A percentile compares a stretch with the other conserved stretches of the same genome.
Conservation (phyloP, 768 basidiomycete genomes). For the Pholiota conissans region DNA sequence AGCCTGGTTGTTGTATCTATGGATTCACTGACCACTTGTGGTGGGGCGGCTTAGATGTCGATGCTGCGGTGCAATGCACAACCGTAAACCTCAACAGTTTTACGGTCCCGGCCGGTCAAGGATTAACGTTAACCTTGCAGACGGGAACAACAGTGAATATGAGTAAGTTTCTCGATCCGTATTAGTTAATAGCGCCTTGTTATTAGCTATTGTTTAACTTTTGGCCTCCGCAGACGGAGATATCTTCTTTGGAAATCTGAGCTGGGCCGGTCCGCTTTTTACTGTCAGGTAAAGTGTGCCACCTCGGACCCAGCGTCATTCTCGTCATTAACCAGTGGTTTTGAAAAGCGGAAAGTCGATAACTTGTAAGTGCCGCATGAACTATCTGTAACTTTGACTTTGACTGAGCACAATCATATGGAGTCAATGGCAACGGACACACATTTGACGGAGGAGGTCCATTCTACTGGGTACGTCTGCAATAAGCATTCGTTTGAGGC, state of each 20-base stretch:
- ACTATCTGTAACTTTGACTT: not conserved
- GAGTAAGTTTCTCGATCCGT: constrained; percentile 37
- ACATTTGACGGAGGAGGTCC: constrained; percentile 43
- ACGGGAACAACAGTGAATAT: constrained; percentile 58
- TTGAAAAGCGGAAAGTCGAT: constrained; percentile 43
- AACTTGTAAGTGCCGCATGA: constrained; percentile 42
- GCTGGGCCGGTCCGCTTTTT: constrained; percentile 58
- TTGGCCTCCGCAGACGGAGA: constrained; percentile 66
- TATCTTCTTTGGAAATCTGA: constrained; percentile 51
- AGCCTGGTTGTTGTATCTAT: not conserved
- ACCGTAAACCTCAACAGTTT: constrained; percentile 59
- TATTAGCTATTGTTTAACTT: not conserved
- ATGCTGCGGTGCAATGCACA: constrained; percentile 51
- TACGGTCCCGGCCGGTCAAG: constrained; percentile 55
- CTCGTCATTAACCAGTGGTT: not conserved
- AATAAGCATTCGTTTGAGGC: not conserved
- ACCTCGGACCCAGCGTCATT: not conserved
- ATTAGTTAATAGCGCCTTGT: no score
- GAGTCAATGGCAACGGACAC: constrained; percentile 45
- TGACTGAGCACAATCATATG: not conserved
- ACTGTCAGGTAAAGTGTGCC: constrained; percentile 38
- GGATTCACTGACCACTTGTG: not conserved
- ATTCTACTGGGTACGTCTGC: constrained; percentile 38
- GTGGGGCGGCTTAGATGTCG: constrained; percentile 5
- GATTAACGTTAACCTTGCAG: constrained; percentile 45